Evolutionary conservation across 2,329 filamentous ascomycete genomes (phyloP).

Genomic region (Penicillium sp.): DNA sequence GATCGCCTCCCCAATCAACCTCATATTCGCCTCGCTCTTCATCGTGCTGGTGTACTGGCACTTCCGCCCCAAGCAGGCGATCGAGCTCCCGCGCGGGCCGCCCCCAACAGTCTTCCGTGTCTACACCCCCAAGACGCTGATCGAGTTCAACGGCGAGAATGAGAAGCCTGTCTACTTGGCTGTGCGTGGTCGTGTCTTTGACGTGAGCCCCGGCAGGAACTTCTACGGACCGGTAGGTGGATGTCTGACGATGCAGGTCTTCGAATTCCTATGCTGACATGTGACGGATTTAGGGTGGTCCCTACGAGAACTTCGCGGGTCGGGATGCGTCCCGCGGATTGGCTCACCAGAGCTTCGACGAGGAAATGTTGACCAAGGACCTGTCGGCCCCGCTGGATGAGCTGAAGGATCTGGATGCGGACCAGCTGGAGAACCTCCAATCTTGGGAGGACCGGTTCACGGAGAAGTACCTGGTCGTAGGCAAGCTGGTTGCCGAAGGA

Average conservation of each 20-base stretch:
- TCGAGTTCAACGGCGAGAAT: slow-evolving; percentile 78
- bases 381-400: slow-evolving; percentile 79
- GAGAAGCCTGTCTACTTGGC: slow-evolving; percentile 79
- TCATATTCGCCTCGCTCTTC: slow-evolving; percentile 61
- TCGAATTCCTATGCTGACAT: background rate
- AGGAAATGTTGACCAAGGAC: slow-evolving; percentile 92
- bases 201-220: slow-evolving; percentile 81
- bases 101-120: slow-evolving; percentile 79
- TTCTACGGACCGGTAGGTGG: slow-evolving; percentile 78
- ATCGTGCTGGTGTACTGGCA: slow-evolving; percentile 59
- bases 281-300: slow-evolving; percentile 62
- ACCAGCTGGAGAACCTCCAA: slow-evolving; percentile 78
- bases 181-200: slow-evolving; percentile 89
- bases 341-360: slow-evolving; percentile 88
- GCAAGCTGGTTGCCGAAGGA: slow-evolving; percentile 71
- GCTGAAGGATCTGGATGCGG: slow-evolving; percentile 68
- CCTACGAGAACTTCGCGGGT: slow-evolving; percentile 95
- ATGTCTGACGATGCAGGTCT: background rate
- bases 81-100: slow-evolving; percentile 55
- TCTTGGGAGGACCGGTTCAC: slow-evolving; percentile 93
- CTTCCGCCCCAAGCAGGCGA: slow-evolving; percentile 55
- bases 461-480: slow-evolving; percentile 95
- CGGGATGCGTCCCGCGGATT: slow-evolving; percentile 86
- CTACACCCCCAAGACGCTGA: slow-evolving; percentile 80
- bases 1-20: slow-evolving; percentile 61